A percentile compares a stretch with the other conserved stretches of the same genome.
Evolutionary conservation across 1,284 basidiomycete species (phyloP).

Genomic region (Rhodotorula sp.): DNA sequence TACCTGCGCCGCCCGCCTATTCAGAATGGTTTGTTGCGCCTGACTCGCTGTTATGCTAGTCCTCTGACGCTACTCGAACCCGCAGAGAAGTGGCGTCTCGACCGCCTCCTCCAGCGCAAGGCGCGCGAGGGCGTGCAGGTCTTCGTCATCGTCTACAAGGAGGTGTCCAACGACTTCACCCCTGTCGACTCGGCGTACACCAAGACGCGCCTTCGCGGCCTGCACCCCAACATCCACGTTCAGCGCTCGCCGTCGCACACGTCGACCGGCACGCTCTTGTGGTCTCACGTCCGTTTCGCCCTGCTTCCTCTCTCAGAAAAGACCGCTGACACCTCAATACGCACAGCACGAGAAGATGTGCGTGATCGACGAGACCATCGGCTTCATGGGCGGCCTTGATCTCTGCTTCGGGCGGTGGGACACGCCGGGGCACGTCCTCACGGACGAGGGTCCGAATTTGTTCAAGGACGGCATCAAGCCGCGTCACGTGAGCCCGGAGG

Average conservation of each 20-base stretch:
- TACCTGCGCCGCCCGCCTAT: constrained; percentile 47
- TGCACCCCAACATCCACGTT: constrained; percentile 93
- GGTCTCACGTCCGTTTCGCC: constrained; percentile 75
- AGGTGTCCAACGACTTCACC: constrained; percentile 96
- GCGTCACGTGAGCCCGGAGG: neutral
- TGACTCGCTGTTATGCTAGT: neutral
- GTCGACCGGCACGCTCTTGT: constrained; percentile 95
- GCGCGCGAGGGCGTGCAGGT: constrained; percentile 96
- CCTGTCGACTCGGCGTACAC: constrained; percentile 66
- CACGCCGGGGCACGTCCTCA: constrained; percentile 86
- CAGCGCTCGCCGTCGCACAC: constrained; percentile 97
- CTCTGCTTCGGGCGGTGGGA: constrained; percentile 67
- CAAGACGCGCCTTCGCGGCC: constrained; percentile 77
- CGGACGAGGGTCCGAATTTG: constrained; percentile 70
- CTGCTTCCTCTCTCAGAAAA: neutral
- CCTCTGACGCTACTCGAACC: constrained; percentile 59
- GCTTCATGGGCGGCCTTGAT: constrained; percentile 97
- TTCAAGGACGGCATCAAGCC: constrained; percentile 44
- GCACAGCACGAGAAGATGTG: constrained; percentile 93
- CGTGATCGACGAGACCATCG: constrained; percentile 95
- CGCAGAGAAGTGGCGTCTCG: constrained; percentile 84
- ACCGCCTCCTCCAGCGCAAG: constrained; percentile 84
- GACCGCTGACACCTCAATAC: neutral
- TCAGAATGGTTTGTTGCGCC: constrained; percentile 34
- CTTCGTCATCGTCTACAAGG: constrained; percentile 93